Percentiles rank a stretch among this genome's conserved stretches.
Conservation (phyloP, 495 filamentous ascomycete genomes). For the Aspergillus conjunctus region DNA sequence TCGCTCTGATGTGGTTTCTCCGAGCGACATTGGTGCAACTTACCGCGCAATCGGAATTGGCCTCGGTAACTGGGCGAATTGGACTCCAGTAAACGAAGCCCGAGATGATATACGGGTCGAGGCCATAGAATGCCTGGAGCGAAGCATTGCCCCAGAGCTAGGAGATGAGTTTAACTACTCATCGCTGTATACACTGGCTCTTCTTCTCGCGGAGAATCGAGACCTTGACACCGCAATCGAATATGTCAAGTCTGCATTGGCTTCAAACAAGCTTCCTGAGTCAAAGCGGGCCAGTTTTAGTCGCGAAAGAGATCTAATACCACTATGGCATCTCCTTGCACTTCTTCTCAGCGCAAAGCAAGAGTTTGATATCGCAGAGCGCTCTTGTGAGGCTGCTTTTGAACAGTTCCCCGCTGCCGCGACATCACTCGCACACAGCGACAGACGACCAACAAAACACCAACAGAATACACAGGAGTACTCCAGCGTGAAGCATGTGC, state of each 20-base stretch:
- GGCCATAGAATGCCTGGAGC: constrained; percentile 72
- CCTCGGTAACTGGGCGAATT: constrained; percentile 80
- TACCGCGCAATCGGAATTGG: constrained; percentile 82
- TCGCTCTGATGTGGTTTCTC: constrained; percentile 45
- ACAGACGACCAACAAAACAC: constrained; percentile 35
- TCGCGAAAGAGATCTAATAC: constrained; percentile 45
- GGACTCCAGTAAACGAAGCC: constrained; percentile 70
- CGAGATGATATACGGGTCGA: constrained; percentile 69
- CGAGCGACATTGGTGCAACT: constrained; percentile 60
- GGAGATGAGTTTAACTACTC: constrained; percentile 64
- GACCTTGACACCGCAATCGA: constrained; percentile 77
- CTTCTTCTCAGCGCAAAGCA: constrained; percentile 83
- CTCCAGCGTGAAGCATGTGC: constrained; percentile 41
- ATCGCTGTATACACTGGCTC: constrained; percentile 75
- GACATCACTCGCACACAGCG: constrained; percentile 55
- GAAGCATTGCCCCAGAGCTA: constrained; percentile 65
- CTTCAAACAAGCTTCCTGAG: constrained; percentile 35
- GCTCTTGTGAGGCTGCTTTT: constrained; percentile 85
- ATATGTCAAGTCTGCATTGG: constrained; percentile 65
- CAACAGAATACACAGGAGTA: constrained; percentile 40
- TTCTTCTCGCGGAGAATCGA: constrained; percentile 77
- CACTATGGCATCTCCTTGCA: constrained; percentile 80
- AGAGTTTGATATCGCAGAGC: constrained; percentile 76
- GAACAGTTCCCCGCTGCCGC: constrained; percentile 70
- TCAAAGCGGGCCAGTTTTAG: constrained; percentile 31